Base-by-base conservation (phyloP, 805 yeast species). In the Ogataea pini region DNA sequence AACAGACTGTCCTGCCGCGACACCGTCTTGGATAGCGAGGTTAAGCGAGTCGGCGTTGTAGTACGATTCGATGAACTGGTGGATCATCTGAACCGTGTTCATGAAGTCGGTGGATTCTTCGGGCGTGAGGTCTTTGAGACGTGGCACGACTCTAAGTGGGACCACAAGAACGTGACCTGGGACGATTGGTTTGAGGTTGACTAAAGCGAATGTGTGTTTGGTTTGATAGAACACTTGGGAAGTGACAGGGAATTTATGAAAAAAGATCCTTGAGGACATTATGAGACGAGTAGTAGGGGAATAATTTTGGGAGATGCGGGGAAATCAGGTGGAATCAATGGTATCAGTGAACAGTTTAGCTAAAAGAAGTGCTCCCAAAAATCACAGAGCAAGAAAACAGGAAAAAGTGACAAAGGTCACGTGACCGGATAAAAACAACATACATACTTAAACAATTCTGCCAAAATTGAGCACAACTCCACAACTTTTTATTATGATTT, bases 21-120 rank as follows among this genome's bases (percentile, higher is more conserved):
- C 87, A 0, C 99, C 99, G 64, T 94, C 99, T 65, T 94, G 99
- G 50, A 95, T 89, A 9, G 97, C 92, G 33, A 94, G 77, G 62
- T 95, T 95, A 50, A 90, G 62, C 1, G 96, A 75, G 57, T 91
- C 95, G 2, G 97, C 96, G 29, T 82, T 75, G 64, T 83, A 94
- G 10, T 76, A 71, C 48, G 73, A 60, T 54, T 77, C 83, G 13
- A 94, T 82, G 53, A 90, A 85, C 46, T 70, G 68, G 51, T 89
- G 83, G 0, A 94, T 76, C 40, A 77, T 60, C 56, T 88, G 96
- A 8, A 94, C 71, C 0, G 96, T 81, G 19, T 67, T 66, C 76
- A 90, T 89, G 65, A 85, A 87, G 64, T 94, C 99, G 2, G 73
- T 64, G 3, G 82, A 73, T 62, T 94, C 98, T 46, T 82, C 90